Evolutionary conservation across 306 rosid species (phyloP), one percentile per base, ranked within the genome.

Genomic region (Argentina anserina): DNA sequence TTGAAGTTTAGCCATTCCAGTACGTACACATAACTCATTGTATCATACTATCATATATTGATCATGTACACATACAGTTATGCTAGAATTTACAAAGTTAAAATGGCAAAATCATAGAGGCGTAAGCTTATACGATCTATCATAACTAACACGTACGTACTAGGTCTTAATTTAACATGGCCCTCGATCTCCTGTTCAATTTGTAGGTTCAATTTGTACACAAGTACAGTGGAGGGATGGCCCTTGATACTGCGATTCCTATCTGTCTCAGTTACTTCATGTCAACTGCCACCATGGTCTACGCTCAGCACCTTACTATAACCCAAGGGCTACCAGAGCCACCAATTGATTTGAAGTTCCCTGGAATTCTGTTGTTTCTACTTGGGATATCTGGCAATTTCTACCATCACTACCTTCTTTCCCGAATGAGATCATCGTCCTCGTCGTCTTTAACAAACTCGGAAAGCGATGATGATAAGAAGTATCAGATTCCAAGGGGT

Each of bases 401-500:
- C 26, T 89, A 91, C 76, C 98, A 94, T 79, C 98, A 94, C 75
- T 82, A 14, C 70, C 79, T 89, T 42, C 89, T 94, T 7, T 84
- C 97, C 28, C 73, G 77, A 31, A 73, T 90, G 60, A 87, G 97
- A 74, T 76, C 65, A 67, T 55, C 62, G 9, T 53, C 60, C 62
- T 55, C 62, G 9, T 52, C 28, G 28, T 50, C 58, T 50, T 5
- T 12, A 3, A 25, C 62, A 25, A 55, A 26, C 34, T 55, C 62
- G 9, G 25, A 55, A 55, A 26, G 62, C 17, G 5, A 26, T 11
- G 62, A 55, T 1, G 91, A 81, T 15, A 86, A 76, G 62, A 87
- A 86, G 34, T 93, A 93, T 63, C 86, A 78, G 84, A 87, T 93
- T 78, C 96, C 98, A 11, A 86, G 78, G 45, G 96, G 97, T 74